phyloP scores from a whole-genome alignment of 106 monocot species.

The Dioscorea zingiberensis region DNA sequence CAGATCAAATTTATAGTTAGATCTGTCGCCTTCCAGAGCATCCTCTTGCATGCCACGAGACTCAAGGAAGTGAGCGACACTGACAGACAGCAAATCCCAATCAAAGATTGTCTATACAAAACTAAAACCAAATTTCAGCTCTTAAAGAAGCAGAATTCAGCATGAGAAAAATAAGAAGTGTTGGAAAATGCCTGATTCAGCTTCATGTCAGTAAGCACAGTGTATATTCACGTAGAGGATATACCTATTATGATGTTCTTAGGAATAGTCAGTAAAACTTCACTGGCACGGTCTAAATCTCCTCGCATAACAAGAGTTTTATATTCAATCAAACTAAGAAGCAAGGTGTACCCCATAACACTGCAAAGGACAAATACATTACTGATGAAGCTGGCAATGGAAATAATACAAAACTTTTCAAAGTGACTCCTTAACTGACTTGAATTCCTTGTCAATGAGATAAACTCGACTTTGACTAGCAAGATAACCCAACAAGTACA shows the following conservation, averaged over 20 bases:
- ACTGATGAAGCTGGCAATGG: constrained; percentile 1
- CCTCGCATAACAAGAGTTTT: constrained; percentile 97
- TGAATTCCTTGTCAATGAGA: constrained; percentile 97
- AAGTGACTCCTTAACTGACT: constrained; percentile 47
- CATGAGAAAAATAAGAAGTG: too few relatives aligned
- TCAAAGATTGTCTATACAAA: too few relatives aligned
- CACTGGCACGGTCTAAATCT: constrained; percentile 82
- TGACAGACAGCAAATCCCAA: constrained; percentile 14
- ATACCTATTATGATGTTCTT: constrained; percentile 85
- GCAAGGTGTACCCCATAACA: constrained; percentile 89
- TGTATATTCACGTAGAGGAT: background rate
- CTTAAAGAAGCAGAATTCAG: too few relatives aligned
- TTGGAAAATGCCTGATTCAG: too few relatives aligned
- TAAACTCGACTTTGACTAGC: constrained; percentile 88
- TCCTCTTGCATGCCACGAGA: constrained; percentile 92
- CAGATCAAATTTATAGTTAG: constrained; percentile 89
- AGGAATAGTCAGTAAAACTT: constrained; percentile 71
- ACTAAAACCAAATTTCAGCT: too few relatives aligned
- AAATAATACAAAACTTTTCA: background rate
- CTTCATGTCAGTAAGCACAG: too few relatives aligned
- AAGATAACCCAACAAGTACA: constrained; percentile 94
- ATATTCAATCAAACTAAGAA: constrained; percentile 94
- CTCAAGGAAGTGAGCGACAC: constrained; percentile 95
- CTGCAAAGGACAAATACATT: constrained; percentile 21
- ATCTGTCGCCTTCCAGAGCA: constrained; percentile 91